Conservation (phyloP, 108 stramenopile genomes). For the Ochromonas danica region DNA sequence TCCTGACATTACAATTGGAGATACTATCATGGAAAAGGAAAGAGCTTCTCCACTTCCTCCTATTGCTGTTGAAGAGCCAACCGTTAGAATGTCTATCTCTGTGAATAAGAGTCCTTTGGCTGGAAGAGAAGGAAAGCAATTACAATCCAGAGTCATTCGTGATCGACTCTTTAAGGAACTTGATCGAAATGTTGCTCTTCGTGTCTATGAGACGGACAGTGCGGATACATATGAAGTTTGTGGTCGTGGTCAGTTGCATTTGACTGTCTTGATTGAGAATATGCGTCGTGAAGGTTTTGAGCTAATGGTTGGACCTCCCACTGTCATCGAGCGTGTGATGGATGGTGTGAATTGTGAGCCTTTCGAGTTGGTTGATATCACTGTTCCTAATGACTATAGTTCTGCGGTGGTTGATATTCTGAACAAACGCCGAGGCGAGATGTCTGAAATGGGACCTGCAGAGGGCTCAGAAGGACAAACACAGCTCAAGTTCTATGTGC, state of each 20-base stretch:
- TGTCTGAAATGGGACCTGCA: slow-evolving; percentile 84
- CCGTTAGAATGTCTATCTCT: slow-evolving; percentile 95
- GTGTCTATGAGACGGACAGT: slow-evolving; percentile 83
- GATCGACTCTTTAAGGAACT: slow-evolving; percentile 94
- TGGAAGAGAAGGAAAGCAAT: slow-evolving; percentile 92
- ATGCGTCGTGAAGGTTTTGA: slow-evolving; percentile 99
- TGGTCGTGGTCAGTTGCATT: slow-evolving; percentile 95
- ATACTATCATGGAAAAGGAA: slow-evolving; percentile 86
- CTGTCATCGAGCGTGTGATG: slow-evolving; percentile 82
- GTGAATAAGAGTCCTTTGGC: slow-evolving; percentile 98
- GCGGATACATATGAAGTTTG: slow-evolving; percentile 90
- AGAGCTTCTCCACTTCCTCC: slow-evolving; percentile 74
- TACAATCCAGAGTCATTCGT: slow-evolving; percentile 92
- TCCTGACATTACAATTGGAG: slow-evolving; percentile 81
- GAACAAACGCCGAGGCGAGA: slow-evolving; percentile 87
- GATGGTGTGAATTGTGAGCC: slow-evolving; percentile 90
- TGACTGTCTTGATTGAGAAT: slow-evolving; percentile 96
- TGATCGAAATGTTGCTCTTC: slow-evolving; percentile 90
- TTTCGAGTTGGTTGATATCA: slow-evolving; percentile 86
- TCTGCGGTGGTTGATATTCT: slow-evolving; percentile 87
- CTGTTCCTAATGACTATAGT: slow-evolving; percentile 88
- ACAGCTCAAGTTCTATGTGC: slow-evolving; percentile 88
- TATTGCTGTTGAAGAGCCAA: slow-evolving; percentile 95
- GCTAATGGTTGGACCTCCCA: slow-evolving; percentile 92
- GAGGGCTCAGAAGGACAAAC: slow-evolving; percentile 72